These are phyloP conservation scores for Flaveria bidentis DNA, from an alignment of 129 eudicot species.

Conservation along the genomic window DNA sequence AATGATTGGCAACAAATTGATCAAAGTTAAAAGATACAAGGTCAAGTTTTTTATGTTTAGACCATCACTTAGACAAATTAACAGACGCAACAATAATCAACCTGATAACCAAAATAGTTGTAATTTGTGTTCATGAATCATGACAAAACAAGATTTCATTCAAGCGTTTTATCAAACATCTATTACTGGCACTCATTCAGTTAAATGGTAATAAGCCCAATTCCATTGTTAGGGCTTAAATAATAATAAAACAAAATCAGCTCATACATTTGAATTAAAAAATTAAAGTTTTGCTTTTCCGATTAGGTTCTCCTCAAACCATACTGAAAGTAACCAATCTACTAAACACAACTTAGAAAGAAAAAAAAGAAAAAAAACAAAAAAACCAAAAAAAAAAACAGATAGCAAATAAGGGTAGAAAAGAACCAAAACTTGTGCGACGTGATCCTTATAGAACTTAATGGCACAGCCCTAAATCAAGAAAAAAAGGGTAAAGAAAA, in stretches of 20 bases:
- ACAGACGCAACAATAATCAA: neutral
- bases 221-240: neutral
- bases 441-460: too few relatives aligned
- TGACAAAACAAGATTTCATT: neutral
- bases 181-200: neutral
- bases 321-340: neutral
- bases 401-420: too few relatives aligned
- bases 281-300: too few relatives aligned
- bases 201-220: neutral
- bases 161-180: neutral
- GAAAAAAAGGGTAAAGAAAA: too few relatives aligned
- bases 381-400: neutral
- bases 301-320: neutral
- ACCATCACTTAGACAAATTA: neutral
- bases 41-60: neutral
- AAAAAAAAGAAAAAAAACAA: too few relatives aligned
- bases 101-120: neutral
- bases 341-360: neutral
- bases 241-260: too few relatives aligned
- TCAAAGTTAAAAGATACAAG: neutral
- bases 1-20: too few relatives aligned
- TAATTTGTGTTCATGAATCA: neutral
- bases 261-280: too few relatives aligned
- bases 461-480: too few relatives aligned
- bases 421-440: too few relatives aligned